A percentile compares a stretch with the other conserved stretches of the same genome.
Evolutionary conservation across 345 rosid species (phyloP).

Genomic region (Sapria himalayana): DNA sequence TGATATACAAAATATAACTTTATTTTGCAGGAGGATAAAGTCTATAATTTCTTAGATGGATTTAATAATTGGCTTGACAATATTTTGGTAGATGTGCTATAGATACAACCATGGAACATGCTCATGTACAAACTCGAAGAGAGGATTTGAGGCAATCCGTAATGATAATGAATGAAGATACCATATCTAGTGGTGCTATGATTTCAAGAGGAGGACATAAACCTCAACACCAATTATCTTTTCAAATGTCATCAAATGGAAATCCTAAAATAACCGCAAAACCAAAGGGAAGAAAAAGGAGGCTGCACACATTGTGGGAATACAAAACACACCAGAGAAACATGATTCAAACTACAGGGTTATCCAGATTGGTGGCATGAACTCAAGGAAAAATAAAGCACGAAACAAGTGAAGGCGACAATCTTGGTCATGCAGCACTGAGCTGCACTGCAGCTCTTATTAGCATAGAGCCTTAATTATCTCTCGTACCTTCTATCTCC

Average conservation of each 20-base stretch:
- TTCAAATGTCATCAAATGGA: too few species aligned
- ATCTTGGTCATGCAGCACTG: too few species aligned
- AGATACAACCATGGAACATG: not conserved
- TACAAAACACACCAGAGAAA: not conserved
- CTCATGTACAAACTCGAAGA: not conserved
- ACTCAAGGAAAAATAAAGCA: too few species aligned
- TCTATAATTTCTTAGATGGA: not conserved
- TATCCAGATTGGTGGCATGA: too few species aligned
- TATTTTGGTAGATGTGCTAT: not conserved
- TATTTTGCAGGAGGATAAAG: not conserved
- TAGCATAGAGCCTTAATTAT: too few species aligned
- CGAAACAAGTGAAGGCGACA: too few species aligned
- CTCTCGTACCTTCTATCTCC: too few species aligned
- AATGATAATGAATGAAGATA: not conserved
- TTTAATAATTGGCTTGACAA: not conserved
- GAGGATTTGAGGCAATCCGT: not conserved
- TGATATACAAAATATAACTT: not conserved
- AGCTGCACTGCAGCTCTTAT: too few species aligned
- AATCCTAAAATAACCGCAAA: too few species aligned
- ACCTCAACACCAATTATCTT: too few species aligned
- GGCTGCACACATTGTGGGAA: not conserved
- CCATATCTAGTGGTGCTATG: not conserved
- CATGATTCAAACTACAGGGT: not conserved
- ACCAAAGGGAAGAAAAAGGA: not conserved
- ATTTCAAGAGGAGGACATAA: not conserved